These are phyloP conservation scores for Candida insectorum DNA, from an alignment of 805 yeast genomes.

Conservation along the genomic window DNA sequence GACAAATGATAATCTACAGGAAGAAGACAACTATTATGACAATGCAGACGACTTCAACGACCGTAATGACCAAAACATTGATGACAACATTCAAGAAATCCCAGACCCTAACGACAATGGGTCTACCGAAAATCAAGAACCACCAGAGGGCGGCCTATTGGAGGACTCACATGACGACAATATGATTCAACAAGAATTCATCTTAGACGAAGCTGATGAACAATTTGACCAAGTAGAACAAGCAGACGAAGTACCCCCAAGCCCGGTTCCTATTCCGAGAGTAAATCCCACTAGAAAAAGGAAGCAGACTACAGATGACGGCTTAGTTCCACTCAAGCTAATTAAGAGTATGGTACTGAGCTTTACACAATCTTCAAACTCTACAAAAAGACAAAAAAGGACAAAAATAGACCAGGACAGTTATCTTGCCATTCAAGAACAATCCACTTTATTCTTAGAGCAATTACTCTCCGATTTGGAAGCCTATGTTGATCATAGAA, in stretches of 20 bases:
- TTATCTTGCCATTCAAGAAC: constrained; percentile 19
- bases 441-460: constrained; percentile 28
- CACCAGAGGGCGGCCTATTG: no score
- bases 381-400: constrained; percentile 1
- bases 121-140: no score
- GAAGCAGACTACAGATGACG: background rate
- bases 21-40: no score
- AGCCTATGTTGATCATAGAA: constrained; percentile 34
- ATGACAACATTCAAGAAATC: no score
- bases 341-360: no score
- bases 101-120: no score
- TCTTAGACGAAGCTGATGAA: background rate
- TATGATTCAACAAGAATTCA: no score
- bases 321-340: constrained; percentile 4
- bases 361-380: no score
- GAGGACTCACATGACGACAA: no score
- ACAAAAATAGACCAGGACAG: constrained; percentile 13
- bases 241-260: background rate
- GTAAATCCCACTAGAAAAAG: background rate
- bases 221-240: background rate
- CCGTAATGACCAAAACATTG: no score
- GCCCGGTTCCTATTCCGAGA: background rate
- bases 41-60: no score
- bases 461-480: constrained; percentile 29
- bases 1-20: no score